These are phyloP conservation scores for Phytopythium sindhum DNA, from an alignment of 352 stramenopile species.

Conservation along the genomic window DNA sequence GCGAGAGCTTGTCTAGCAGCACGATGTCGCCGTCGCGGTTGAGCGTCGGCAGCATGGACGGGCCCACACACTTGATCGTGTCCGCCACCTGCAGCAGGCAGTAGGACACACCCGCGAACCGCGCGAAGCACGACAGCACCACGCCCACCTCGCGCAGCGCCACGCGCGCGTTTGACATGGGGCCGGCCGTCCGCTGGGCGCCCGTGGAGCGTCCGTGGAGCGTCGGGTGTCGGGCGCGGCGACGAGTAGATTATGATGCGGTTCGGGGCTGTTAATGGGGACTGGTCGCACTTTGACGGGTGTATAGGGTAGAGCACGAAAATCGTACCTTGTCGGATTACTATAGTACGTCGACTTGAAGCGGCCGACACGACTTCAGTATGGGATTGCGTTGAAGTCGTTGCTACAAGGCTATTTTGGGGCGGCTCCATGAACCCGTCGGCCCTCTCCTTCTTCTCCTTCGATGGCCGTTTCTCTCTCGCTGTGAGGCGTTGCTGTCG, in stretches of 20 bases:
- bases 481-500: not conserved
- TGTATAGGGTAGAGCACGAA: not conserved
- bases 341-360: not conserved
- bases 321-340: constrained; percentile 1
- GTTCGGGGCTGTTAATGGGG: not conserved
- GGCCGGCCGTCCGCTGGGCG: not conserved
- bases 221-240: too few relatives aligned
- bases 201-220: not conserved
- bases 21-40: constrained; percentile 89
- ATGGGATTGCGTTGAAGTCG: not conserved
- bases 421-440: not conserved
- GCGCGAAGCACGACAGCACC: constrained; percentile 63
- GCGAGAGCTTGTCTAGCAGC: constrained; percentile 87
- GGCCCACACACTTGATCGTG: constrained; percentile 85
- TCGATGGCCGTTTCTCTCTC: not conserved
- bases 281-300: not conserved
- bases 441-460: not conserved
- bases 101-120: constrained; percentile 70
- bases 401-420: not conserved
- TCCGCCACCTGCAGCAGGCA: constrained; percentile 71
- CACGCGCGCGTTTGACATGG: constrained; percentile 1
- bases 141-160: constrained; percentile 37
- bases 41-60: constrained; percentile 90
- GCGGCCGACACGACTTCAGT: not conserved
- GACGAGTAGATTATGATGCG: not conserved